Percentiles rank a stretch among this genome's conserved stretches.
These are phyloP conservation scores for Metschnikowia baotianmanensis DNA, from an alignment of 805 yeast species.

Conservation along the genomic window DNA sequence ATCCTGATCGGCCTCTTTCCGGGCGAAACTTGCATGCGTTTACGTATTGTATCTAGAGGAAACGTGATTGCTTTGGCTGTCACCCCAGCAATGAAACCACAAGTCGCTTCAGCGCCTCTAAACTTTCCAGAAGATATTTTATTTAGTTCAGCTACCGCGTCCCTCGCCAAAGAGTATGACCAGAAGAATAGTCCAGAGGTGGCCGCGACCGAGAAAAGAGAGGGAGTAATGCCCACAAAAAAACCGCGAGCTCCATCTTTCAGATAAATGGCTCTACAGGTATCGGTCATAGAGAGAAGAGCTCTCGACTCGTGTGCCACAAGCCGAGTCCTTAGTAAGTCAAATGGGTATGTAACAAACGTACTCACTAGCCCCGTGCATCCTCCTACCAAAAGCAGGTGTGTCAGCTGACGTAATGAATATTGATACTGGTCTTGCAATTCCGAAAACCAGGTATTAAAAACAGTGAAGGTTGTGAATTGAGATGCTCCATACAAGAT, in stretches of 20 bases:
- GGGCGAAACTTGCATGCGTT: slow-evolving; percentile 63
- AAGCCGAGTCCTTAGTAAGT: slow-evolving; percentile 80
- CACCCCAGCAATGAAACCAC: slow-evolving; percentile 77
- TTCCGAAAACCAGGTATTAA: slow-evolving; percentile 44
- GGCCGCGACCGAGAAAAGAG: slow-evolving; percentile 62
- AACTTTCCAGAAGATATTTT: slow-evolving; percentile 15
- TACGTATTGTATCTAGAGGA: slow-evolving; percentile 82
- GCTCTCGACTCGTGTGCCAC: slow-evolving; percentile 55
- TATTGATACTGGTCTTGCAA: slow-evolving; percentile 22
- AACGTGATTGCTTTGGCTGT: slow-evolving; percentile 71
- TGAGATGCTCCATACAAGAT: slow-evolving; percentile 82
- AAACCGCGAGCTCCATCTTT: slow-evolving; percentile 44
- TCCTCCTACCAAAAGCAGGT: slow-evolving; percentile 64
- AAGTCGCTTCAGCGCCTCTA: slow-evolving; percentile 49
- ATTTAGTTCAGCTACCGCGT: slow-evolving; percentile 25
- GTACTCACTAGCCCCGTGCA: slow-evolving; percentile 78
- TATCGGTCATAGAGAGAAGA: slow-evolving; percentile 37
- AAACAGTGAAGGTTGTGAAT: slow-evolving; percentile 65
- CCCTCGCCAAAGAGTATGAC: slow-evolving; percentile 54
- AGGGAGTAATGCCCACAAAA: slow-evolving; percentile 49
- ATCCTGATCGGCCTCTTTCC: slow-evolving; percentile 24
- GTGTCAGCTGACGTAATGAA: slow-evolving; percentile 34
- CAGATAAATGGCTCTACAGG: slow-evolving; percentile 26
- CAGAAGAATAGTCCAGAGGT: slow-evolving; percentile 76
- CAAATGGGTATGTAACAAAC: slow-evolving; percentile 79